A percentile compares a stretch with the other conserved stretches of the same genome.
phyloP scores from a whole-genome alignment of 2,329 filamentous ascomycete species.

The Scytalidium sp. region DNA sequence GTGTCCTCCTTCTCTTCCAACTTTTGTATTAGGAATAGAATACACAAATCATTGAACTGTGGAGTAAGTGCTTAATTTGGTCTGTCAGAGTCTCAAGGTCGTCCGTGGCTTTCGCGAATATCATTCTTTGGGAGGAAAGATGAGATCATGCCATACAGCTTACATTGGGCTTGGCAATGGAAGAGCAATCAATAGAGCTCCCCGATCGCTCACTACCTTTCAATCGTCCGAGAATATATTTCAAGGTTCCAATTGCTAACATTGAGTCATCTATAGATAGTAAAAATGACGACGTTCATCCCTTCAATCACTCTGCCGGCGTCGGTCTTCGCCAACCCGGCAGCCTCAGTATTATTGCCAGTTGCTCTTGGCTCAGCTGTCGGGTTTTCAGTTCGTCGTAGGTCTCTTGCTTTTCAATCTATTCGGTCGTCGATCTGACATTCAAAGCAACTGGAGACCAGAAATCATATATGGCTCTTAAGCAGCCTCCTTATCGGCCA shows the following conservation, averaged over 20 bases:
- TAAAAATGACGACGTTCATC: constrained; percentile 74
- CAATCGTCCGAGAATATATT: neutral
- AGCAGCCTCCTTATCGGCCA: constrained; percentile 63
- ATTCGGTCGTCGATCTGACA: neutral
- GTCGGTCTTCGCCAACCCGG: constrained; percentile 68
- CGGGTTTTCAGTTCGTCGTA: constrained; percentile 66
- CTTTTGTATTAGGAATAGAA: neutral
- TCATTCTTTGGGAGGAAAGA: neutral
- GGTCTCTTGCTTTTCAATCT: constrained; percentile 24
- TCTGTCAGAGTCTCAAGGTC: neutral
- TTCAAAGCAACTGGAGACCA: constrained; percentile 51
- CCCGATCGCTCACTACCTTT: neutral
- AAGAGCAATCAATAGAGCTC: no score
- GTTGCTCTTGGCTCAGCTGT: constrained; percentile 70
- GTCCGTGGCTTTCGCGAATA: neutral
- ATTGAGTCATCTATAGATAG: constrained; percentile 1
- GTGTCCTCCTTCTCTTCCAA: neutral
- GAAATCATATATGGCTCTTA: constrained; percentile 61
- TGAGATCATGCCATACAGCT: no score
- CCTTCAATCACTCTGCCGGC: constrained; percentile 74
- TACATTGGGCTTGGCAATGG: no score
- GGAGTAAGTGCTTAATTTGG: neutral
- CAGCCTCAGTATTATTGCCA: constrained; percentile 72
- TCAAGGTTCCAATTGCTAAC: neutral
- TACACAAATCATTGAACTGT: neutral